phyloP scores from a whole-genome alignment of 164 flowering plant genomes.

The Dillenia turbinata region DNA sequence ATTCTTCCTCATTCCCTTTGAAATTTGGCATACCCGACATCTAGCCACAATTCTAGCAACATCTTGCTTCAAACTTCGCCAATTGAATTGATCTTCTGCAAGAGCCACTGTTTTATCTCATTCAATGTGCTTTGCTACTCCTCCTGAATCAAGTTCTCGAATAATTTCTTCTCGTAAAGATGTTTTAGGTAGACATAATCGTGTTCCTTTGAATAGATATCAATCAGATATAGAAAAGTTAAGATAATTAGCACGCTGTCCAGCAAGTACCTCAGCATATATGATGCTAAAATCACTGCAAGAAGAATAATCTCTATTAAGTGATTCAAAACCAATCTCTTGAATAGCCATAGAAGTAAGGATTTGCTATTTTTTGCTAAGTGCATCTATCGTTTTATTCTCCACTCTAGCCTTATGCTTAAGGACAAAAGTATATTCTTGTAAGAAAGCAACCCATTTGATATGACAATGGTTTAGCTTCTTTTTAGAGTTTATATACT shows the following conservation, averaged over 20 bases:
- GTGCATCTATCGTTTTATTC: conserved; percentile 6
- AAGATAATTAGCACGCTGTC: neutral
- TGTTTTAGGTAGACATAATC: neutral
- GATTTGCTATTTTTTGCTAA: neutral
- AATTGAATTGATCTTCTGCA: neutral
- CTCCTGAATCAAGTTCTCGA: conserved; percentile 1
- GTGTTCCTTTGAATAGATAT: neutral
- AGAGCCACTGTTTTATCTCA: conserved; percentile 3
- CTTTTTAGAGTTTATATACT: neutral
- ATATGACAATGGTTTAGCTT: too few species aligned
- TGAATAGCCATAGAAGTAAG: neutral
- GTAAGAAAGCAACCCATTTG: too few species aligned
- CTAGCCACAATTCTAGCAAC: neutral
- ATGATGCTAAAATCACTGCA: conserved; percentile 1
- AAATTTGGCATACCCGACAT: neutral
- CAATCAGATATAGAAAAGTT: conserved; percentile 2
- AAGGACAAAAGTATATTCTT: neutral
- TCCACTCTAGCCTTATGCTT: conserved; percentile 1
- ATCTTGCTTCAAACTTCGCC: neutral
- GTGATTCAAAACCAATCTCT: conserved; percentile 1
- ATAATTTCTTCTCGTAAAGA: neutral
- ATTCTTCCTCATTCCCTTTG: conserved; percentile 5
- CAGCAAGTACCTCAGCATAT: neutral
- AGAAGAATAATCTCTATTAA: neutral
- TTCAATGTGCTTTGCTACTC: conserved; percentile 7